Percentiles rank a stretch among this genome's conserved stretches.
Conservation (phyloP, 768 basidiomycete genomes). For the Leccinum longicurvipes region DNA sequence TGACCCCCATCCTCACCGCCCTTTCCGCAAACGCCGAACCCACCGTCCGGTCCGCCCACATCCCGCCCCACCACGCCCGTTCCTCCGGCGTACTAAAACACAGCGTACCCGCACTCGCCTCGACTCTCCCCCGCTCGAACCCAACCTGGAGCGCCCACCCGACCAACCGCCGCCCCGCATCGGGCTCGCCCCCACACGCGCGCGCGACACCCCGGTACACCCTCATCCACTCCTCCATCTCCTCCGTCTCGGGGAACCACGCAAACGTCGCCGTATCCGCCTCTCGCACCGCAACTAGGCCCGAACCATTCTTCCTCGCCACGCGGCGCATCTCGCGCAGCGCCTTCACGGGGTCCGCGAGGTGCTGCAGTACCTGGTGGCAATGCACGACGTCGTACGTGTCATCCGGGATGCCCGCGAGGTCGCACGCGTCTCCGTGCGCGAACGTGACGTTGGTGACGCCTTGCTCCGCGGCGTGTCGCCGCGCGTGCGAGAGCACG, state of each 20-base stretch:
- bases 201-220: slow-evolving; percentile 21
- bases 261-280: slow-evolving; percentile 33
- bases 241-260: slow-evolving; percentile 36
- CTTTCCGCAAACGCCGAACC: slow-evolving; percentile 31
- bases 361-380: slow-evolving; percentile 50
- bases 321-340: slow-evolving; percentile 49
- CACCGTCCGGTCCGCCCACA: slow-evolving; percentile 39
- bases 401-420: slow-evolving; percentile 35
- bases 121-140: slow-evolving; percentile 27
- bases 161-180: slow-evolving; percentile 37
- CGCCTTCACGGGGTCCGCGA: slow-evolving; percentile 38
- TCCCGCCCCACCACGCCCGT: slow-evolving; percentile 35
- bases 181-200: slow-evolving; percentile 37
- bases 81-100: slow-evolving; percentile 37
- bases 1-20: slow-evolving; percentile 30
- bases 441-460: slow-evolving; percentile 39
- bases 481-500: slow-evolving; percentile 36
- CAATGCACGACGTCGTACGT: slow-evolving; percentile 49
- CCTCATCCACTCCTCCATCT: slow-evolving; percentile 27
- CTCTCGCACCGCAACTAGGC: slow-evolving; percentile 45
- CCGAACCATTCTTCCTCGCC: slow-evolving; percentile 18
- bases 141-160: slow-evolving; percentile 39
- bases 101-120: slow-evolving; percentile 32
- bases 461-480: slow-evolving; percentile 25
- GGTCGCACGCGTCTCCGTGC: slow-evolving; percentile 36